Evolutionary conservation across 345 rosid genomes (phyloP).

Genomic region (Turnera subulata): DNA sequence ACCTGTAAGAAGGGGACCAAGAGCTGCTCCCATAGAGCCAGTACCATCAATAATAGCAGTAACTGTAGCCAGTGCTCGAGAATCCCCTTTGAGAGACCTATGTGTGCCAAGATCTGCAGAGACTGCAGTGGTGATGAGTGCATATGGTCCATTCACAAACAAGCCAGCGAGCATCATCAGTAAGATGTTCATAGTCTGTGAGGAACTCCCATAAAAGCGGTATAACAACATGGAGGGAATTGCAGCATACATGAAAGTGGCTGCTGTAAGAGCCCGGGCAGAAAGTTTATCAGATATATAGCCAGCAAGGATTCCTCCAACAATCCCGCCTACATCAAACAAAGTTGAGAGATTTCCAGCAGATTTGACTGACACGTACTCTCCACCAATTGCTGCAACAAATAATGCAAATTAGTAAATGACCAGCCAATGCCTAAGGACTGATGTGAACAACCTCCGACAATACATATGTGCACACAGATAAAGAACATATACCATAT

Average conservation of each 20-base stretch:
- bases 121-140: constrained; percentile 94
- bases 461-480: background rate
- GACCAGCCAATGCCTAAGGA: no score
- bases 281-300: constrained; percentile 78
- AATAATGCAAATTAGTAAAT: background rate
- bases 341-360: constrained; percentile 92
- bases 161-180: constrained; percentile 91
- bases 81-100: constrained; percentile 74
- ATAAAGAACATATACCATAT: no score
- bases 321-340: constrained; percentile 88
- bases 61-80: constrained; percentile 90
- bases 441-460: no score
- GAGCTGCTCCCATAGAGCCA: constrained; percentile 89
- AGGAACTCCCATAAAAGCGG: constrained; percentile 61
- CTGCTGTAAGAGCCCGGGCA: constrained; percentile 83
- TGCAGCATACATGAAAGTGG: constrained; percentile 78
- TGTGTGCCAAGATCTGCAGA: constrained; percentile 97
- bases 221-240: constrained; percentile 82
- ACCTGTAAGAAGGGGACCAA: constrained; percentile 89
- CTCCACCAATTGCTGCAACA: constrained; percentile 82
- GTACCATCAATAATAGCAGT: constrained; percentile 95
- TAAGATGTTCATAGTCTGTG: constrained; percentile 48
- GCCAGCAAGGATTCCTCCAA: constrained; percentile 80
- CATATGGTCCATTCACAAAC: constrained; percentile 89
- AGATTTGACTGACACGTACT: constrained; percentile 77